Base-by-base conservation (phyloP, 495 filamentous ascomycete genomes). In the Neurospora sp. region DNA sequence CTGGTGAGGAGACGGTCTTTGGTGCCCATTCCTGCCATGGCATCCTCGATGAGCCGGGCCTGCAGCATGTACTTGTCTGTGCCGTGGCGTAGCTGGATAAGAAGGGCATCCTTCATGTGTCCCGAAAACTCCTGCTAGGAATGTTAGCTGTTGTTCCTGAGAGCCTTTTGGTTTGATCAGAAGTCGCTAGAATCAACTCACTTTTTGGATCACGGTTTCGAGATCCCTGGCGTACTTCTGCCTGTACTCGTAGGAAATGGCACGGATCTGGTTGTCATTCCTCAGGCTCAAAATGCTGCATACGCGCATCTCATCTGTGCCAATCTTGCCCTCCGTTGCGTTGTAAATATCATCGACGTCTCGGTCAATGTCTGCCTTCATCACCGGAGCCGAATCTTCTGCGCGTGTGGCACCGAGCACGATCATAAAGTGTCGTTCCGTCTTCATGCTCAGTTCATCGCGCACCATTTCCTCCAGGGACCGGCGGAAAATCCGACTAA, bases 31-130 rank as follows among this genome's bases (percentile, higher is more conserved):
- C 95, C 96, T 10, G 88, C 87, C 94, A 98, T 98, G 23, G 91
- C 88, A 18, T 92, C 91, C 78, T 98, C 94, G 16, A 98, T 84
- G 9, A 91, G 82, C 35, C 86, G 84, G 0, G 96, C 95, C 77
- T 97, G 94, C 62, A 92, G 88, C 87, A 91, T 90, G 31, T 92
- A 92, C 70, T 91, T 91, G 77, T 98, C 93, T 12, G 88, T 82
- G 6, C 92, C 96, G 0, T 88, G 86, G n/a, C 87, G 87, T 5
- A 97, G 83, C 81, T 97, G 93, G 71, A 88, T 89, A 48, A 94
- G 80, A n/a, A 97, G 82, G 0, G 93, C 94, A 37, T 92, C 87
- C 81, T 94, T 88, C 93, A 98, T 97, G 77, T 98, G 95, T 1
- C 94, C 95, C 1, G 90, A 91, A 82, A 97, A 97, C 78, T 96